Percentiles rank a stretch among this genome's conserved stretches.
phyloP scores from a whole-genome alignment of 805 yeast species.

The Teunomyces lycoperdinae region DNA sequence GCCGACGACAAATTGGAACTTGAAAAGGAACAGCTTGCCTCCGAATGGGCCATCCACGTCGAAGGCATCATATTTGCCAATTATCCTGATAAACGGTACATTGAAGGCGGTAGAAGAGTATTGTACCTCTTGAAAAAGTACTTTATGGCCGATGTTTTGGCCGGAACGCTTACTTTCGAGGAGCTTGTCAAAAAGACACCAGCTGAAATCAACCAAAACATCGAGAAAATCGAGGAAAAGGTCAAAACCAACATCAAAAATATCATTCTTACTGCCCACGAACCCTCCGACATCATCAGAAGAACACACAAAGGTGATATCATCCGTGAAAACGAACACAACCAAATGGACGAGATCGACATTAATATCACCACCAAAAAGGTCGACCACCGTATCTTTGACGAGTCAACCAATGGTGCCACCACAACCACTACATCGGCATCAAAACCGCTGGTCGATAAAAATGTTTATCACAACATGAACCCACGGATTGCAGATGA shows the following conservation, averaged over 20 bases:
- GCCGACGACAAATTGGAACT: conserved; percentile 25
- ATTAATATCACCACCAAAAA: conserved; percentile 26
- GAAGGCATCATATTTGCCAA: conserved; percentile 47
- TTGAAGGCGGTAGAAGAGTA: conserved; percentile 66
- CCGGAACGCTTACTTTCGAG: conserved; percentile 50
- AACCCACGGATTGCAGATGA: conserved; percentile 24
- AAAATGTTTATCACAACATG: conserved; percentile 13
- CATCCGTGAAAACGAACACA: conserved; percentile 50
- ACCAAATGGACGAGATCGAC: conserved; percentile 22
- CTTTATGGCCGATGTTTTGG: conserved; percentile 56
- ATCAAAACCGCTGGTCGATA: not conserved
- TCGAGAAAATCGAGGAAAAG: conserved; percentile 65
- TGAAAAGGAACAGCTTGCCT: conserved; percentile 33
- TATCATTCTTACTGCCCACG: conserved; percentile 59
- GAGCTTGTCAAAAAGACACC: conserved; percentile 63
- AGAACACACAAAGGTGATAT: conserved; percentile 90
- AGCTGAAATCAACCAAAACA: conserved; percentile 79
- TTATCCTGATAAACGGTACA: conserved; percentile 44
- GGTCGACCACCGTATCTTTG: conserved; percentile 38
- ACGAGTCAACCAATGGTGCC: conserved; percentile 8
- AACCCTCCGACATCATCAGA: conserved; percentile 58
- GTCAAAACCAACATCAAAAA: conserved; percentile 69
- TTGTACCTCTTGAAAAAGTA: conserved; percentile 62
- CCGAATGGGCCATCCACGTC: conserved; percentile 47
- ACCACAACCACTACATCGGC: not conserved